phyloP scores from a whole-genome alignment of 176 grass and related monocot species.

The Oryza glumipatula region DNA sequence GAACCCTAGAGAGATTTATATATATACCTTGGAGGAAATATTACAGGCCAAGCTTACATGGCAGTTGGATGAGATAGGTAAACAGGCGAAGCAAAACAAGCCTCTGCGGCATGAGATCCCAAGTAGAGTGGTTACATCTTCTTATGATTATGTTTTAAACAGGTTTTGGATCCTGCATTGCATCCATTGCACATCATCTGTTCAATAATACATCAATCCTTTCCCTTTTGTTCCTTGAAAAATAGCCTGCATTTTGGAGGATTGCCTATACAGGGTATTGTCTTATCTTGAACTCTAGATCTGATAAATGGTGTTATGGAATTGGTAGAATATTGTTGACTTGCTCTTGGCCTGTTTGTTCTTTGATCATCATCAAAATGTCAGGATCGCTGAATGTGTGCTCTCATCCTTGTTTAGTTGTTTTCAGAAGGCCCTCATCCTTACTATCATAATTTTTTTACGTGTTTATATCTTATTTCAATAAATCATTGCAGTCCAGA shows the following conservation, averaged over 20 bases:
- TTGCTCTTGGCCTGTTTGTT: conserved; percentile 23
- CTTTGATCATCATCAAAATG: conserved; percentile 50
- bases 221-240: conserved; percentile 11
- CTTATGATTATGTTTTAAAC: conserved; percentile 8
- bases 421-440: conserved; percentile 18
- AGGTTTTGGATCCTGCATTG: conserved; percentile 16
- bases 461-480: conserved; percentile 17
- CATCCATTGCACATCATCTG: background rate
- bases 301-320: conserved; percentile 36
- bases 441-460: conserved; percentile 36
- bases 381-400: conserved; percentile 76
- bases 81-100: background rate
- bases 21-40: too few relatives aligned
- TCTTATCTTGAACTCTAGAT: conserved; percentile 43
- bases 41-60: too few relatives aligned
- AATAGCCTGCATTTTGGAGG: conserved; percentile 1
- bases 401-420: conserved; percentile 27
- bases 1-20: too few relatives aligned
- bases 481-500: background rate
- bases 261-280: conserved; percentile 20
- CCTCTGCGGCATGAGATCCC: background rate
- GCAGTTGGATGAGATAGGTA: too few relatives aligned
- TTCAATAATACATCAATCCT: conserved; percentile 18
- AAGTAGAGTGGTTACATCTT: background rate
- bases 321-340: conserved; percentile 27